Evolutionary conservation across 306 rosid species (phyloP), one percentile per base, ranked within the genome.

Genomic region (Fagus sylvatica): DNA sequence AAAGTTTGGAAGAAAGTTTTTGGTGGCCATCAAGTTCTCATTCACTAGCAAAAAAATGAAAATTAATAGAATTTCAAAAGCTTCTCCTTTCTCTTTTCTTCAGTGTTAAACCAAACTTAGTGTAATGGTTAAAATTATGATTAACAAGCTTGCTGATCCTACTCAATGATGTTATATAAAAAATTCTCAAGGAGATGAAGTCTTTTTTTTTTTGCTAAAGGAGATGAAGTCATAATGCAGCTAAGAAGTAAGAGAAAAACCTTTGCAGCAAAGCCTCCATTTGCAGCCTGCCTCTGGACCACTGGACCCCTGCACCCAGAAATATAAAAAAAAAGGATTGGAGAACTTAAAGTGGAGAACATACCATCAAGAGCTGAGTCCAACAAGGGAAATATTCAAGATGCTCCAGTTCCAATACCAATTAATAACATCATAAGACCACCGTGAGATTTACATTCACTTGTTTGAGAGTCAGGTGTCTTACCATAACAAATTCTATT

Each of bases 231-330:
- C 41, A 33, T 5, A 10, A 62, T 4, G 30, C 30, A 39, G 8
- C 7, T 3, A 4, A 13, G 40, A 65, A 46, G 51, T 46, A 3
- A 46, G 11, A 62, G 10, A 22, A 65, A 69, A 70, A 94, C 98
- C 97, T 92, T 92, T 5, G 84, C 79, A 40, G 75, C 76, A 40
- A 82, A 89, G 74, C 75, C 84, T 83, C 88, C 86, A 79, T 78
- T 78, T 36, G 75, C 88, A 65, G 84, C 75, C 79, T 84, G 83
- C 81, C 90, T 90, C 74, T 85, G 98, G 76, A 54, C 74, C 2
- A 77, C 56, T 57, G 91, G 87, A 67, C 75, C 81, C 90, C 98
- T 94, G 93, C 89, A 89, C 60, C 75, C 62, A 83, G 53, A 64
- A 81, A 78, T 17, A 46, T 41, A 36, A 28, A 57, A 36, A 28